Conservation (phyloP, 2,329 filamentous ascomycete genomes). For the Aspergillus sp. region DNA sequence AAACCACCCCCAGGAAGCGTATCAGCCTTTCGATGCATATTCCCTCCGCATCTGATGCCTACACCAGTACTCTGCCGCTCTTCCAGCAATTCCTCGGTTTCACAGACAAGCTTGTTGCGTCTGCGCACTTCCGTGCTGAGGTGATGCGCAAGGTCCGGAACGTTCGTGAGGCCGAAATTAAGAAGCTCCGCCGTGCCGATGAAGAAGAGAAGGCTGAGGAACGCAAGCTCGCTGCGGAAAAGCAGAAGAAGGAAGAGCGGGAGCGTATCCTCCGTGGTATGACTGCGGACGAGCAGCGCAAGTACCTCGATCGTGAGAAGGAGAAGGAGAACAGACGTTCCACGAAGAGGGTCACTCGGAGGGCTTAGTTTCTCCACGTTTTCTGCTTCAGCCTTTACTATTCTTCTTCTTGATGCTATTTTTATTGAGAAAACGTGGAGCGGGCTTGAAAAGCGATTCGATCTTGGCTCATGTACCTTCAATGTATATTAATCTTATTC, state of each 20-base stretch:
- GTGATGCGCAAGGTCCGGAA: slow-evolving; percentile 75
- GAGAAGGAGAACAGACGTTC: slow-evolving; percentile 62
- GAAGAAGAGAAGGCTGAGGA: slow-evolving; percentile 65
- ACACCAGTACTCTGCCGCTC: slow-evolving; percentile 61
- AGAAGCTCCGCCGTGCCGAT: slow-evolving; percentile 69
- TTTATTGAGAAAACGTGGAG: slow-evolving; percentile 2
- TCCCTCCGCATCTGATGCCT: slow-evolving; percentile 55
- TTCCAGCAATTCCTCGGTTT: slow-evolving; percentile 77
- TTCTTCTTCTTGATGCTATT: not conserved
- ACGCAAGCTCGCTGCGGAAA: slow-evolving; percentile 45
- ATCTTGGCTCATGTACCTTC: no score
- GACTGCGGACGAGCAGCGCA: slow-evolving; percentile 77
- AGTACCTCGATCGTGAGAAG: slow-evolving; percentile 72
- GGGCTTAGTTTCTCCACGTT: slow-evolving; percentile 24
- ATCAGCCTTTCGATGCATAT: slow-evolving; percentile 68
- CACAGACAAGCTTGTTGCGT: slow-evolving; percentile 70
- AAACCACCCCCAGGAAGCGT: slow-evolving; percentile 78
- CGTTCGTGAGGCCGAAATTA: slow-evolving; percentile 72
- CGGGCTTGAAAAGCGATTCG: not conserved
- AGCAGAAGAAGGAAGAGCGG: slow-evolving; percentile 79
- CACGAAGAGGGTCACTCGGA: slow-evolving; percentile 57
- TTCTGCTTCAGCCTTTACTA: slow-evolving; percentile 9
- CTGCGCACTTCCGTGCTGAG: slow-evolving; percentile 82
- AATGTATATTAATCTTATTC: no score
- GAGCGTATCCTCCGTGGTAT: slow-evolving; percentile 72